Evolutionary conservation across 1,284 basidiomycete species (phyloP).

Genomic region (Leccinum subrobustum): DNA sequence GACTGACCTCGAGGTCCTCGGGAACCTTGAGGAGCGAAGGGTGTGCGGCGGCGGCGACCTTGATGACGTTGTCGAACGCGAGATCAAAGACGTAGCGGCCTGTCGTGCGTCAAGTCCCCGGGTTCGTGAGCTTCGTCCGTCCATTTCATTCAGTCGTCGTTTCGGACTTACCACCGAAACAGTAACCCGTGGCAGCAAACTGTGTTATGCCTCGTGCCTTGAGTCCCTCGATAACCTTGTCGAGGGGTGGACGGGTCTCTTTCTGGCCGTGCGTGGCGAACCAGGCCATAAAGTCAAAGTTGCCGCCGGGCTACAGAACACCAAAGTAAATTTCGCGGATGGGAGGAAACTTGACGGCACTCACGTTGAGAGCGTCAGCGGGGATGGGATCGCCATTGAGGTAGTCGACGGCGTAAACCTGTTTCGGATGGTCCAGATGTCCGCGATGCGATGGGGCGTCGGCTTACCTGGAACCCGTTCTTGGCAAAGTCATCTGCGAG

Average conservation of each 20-base stretch:
- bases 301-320: not conserved
- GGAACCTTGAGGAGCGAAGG: conserved; percentile 67
- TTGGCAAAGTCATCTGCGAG: conserved; percentile 72
- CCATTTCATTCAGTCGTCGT: not conserved
- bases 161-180: conserved; percentile 56
- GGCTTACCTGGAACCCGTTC: conserved; percentile 62
- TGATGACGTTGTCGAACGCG: conserved; percentile 57
- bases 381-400: conserved; percentile 43
- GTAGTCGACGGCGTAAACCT: conserved; percentile 46
- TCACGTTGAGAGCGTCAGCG: conserved; percentile 18
- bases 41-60: conserved; percentile 59
- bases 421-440: conserved; percentile 42
- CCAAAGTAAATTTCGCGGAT: too few species aligned
- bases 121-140: not conserved
- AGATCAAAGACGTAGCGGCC: conserved; percentile 65
- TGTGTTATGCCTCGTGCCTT: conserved; percentile 56
- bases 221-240: conserved; percentile 57
- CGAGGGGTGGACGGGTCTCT: conserved; percentile 49
- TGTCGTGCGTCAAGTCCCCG: conserved; percentile 11
- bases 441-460: not conserved
- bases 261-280: conserved; percentile 44
- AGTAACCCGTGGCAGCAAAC: conserved; percentile 67
- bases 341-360: not conserved
- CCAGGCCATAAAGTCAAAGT: conserved; percentile 52
- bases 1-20: conserved; percentile 18